phyloP scores from a whole-genome alignment of 176 grass and related monocot genomes.

The Oryza glaberrima region DNA sequence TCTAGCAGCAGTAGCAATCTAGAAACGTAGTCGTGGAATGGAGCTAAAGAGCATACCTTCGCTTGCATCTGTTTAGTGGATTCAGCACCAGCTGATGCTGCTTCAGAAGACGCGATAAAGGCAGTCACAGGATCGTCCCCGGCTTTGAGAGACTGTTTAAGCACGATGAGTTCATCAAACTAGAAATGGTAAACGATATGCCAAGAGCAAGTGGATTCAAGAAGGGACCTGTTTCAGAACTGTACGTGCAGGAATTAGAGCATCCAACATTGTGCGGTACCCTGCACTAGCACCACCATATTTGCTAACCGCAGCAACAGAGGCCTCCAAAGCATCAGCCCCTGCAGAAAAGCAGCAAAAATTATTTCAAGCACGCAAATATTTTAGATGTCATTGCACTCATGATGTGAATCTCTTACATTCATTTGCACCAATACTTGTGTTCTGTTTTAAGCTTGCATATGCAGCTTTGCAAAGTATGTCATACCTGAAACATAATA shows the following conservation, averaged over 20 bases:
- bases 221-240: slow-evolving; percentile 69
- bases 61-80: slow-evolving; percentile 96
- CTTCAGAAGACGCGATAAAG: slow-evolving; percentile 82
- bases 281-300: slow-evolving; percentile 90
- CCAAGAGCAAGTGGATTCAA: slow-evolving; percentile 12
- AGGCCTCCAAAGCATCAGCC: slow-evolving; percentile 82
- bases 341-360: slow-evolving; percentile 49
- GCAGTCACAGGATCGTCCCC: slow-evolving; percentile 85
- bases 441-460: slow-evolving; percentile 80
- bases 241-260: slow-evolving; percentile 88
- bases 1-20: neutral
- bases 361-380: slow-evolving; percentile 27
- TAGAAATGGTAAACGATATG: slow-evolving; percentile 25
- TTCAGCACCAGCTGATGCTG: slow-evolving; percentile 84
- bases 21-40: neutral
- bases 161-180: slow-evolving; percentile 31
- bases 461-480: slow-evolving; percentile 99
- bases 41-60: slow-evolving; percentile 54
- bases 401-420: slow-evolving; percentile 59
- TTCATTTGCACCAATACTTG: slow-evolving; percentile 66
- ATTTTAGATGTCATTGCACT: slow-evolving; percentile 1
- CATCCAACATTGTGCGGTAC: slow-evolving; percentile 97
- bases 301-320: slow-evolving; percentile 89
- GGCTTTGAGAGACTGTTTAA: slow-evolving; percentile 73
- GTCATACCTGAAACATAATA: slow-evolving; percentile 70